Conservation (phyloP, 192 early-diverging fungal species). For the Backusella macrospora region DNA sequence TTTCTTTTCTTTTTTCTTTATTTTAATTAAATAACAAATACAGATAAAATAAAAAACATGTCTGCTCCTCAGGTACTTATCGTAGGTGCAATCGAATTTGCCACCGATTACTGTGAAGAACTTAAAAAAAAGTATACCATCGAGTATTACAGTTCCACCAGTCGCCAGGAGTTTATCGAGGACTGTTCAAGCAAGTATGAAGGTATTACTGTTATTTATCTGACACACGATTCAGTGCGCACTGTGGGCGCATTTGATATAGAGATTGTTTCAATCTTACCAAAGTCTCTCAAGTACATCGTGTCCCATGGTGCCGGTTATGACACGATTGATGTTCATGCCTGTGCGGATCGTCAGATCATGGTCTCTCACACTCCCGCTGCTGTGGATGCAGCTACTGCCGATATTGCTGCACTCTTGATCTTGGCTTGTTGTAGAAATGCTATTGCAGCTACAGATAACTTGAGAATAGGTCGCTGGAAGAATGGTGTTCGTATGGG, state of each 20-base stretch:
- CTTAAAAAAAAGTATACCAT: conserved; percentile 24
- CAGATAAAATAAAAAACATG: no score
- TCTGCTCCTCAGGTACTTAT: conserved; percentile 13
- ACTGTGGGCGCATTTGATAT: conserved; percentile 42
- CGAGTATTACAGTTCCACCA: conserved; percentile 20
- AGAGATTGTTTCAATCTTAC: conserved; percentile 36
- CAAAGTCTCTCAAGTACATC: conserved; percentile 25
- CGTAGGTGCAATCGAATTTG: conserved; percentile 33
- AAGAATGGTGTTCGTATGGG: conserved; percentile 35
- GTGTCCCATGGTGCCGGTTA: conserved; percentile 43
- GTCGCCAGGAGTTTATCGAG: conserved; percentile 32
- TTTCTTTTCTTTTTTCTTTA: not conserved
- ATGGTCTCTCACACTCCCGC: conserved; percentile 47
- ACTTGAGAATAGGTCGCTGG: conserved; percentile 40
- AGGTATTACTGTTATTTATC: conserved; percentile 18
- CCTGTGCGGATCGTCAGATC: conserved; percentile 33
- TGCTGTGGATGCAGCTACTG: conserved; percentile 42
- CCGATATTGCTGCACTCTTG: conserved; percentile 49
- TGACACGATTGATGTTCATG: conserved; percentile 42
- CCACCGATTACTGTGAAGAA: conserved; percentile 16
- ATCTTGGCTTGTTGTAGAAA: conserved; percentile 52
- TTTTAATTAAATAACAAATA: no score
- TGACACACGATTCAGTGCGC: conserved; percentile 12
- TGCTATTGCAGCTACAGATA: conserved; percentile 36
- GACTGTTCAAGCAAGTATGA: conserved; percentile 37